A percentile compares a stretch with the other conserved stretches of the same genome.
Conservation (phyloP, 73 alveolate genomes). For the Halteria grandinella region DNA sequence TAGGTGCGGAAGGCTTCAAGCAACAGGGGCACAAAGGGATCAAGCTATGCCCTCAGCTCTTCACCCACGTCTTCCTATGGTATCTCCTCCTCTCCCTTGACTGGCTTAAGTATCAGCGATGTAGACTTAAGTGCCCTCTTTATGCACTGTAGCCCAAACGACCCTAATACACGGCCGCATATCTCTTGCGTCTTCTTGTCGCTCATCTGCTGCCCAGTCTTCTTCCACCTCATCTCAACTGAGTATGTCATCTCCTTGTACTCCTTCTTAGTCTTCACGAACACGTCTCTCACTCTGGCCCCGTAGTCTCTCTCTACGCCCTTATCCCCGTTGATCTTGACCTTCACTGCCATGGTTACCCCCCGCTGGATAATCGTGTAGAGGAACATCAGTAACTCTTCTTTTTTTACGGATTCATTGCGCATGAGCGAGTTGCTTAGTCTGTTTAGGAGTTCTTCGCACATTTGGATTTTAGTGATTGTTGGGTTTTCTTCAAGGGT, state of each 20-base stretch:
- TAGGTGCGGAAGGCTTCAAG: conserved; percentile 34
- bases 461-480: conserved; percentile 19
- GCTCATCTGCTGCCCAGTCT: not conserved
- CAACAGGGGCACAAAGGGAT: conserved; percentile 52
- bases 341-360: conserved; percentile 1
- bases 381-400: conserved; percentile 30
- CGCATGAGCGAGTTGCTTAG: conserved; percentile 22
- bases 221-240: conserved; percentile 50
- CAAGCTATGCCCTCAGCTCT: conserved; percentile 43
- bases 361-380: conserved; percentile 58
- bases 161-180: conserved; percentile 46
- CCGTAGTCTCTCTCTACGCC: conserved; percentile 34
- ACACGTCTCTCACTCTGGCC: conserved; percentile 9
- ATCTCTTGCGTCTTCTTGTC: conserved; percentile 23
- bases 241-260: conserved; percentile 7
- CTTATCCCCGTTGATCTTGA: conserved; percentile 42
- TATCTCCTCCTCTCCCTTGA: too few relatives aligned
- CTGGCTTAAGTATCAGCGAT: conserved; percentile 4
- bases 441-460: conserved; percentile 53
- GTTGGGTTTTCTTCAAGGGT: conserved; percentile 31
- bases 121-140: conserved; percentile 33
- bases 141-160: conserved; percentile 42
- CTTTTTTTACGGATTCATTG: conserved; percentile 44
- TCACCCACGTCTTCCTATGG: conserved; percentile 19
- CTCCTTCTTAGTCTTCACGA: conserved; percentile 7